Conservation (phyloP, 306 rosid genomes). For the Cucumis hystrix region DNA sequence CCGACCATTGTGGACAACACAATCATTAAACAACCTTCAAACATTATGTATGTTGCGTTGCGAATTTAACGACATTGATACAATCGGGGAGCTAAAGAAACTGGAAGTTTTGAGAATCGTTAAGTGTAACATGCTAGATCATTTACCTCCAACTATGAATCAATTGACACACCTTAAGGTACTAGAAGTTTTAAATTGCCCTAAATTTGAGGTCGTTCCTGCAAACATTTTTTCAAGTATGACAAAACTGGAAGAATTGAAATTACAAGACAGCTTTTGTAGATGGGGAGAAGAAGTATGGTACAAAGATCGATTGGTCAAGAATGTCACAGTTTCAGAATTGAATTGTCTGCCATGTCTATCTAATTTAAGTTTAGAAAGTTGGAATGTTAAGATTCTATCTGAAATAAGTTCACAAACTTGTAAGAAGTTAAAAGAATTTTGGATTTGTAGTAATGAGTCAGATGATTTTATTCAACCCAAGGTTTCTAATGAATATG, state of each 20-base stretch:
- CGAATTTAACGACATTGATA: background rate
- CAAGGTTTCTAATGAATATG: background rate
- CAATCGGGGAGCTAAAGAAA: background rate
- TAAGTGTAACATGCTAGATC: background rate
- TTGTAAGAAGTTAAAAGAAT: background rate
- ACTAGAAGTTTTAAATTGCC: background rate
- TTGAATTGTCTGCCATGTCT: background rate
- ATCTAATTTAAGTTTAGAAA: background rate
- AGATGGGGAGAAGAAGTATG: background rate
- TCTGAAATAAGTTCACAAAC: background rate
- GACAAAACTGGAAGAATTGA: conserved; percentile 3
- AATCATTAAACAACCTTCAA: background rate
- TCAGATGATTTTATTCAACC: background rate
- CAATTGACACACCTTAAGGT: background rate
- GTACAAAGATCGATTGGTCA: background rate
- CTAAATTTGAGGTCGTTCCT: background rate
- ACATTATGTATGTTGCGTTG: background rate
- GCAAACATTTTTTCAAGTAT: background rate
- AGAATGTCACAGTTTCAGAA: background rate
- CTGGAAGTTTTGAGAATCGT: background rate
- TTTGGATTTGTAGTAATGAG: background rate
- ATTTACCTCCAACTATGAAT: background rate
- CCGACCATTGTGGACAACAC: background rate
- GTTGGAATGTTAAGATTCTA: background rate
- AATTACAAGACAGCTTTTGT: background rate